These are phyloP conservation scores for Chaetomium strumarium DNA, from an alignment of 2,329 filamentous ascomycete genomes.

Conservation along the genomic window DNA sequence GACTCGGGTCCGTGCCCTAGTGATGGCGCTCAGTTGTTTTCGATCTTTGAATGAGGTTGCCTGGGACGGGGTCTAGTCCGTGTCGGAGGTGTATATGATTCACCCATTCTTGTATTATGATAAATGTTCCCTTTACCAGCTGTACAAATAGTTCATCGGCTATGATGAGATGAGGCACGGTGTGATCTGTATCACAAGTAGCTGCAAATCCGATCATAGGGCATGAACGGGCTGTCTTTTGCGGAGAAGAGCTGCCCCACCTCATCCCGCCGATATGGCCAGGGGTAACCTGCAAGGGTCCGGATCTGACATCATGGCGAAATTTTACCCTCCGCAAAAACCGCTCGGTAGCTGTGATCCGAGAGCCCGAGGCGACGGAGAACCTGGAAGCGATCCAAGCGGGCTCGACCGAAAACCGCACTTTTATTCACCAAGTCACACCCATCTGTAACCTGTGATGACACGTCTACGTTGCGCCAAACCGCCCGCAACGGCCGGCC, in stretches of 20 bases:
- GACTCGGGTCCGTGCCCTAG: slow-evolving; percentile 29
- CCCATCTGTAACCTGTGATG: slow-evolving; percentile 9
- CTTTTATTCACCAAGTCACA: background rate
- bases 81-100: too few species aligned
- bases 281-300: background rate
- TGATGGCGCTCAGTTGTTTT: slow-evolving; percentile 29
- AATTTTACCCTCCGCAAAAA: slow-evolving; percentile 20
- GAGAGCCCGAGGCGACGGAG: slow-evolving; percentile 3
- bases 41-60: slow-evolving; percentile 24
- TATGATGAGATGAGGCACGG: too few species aligned
- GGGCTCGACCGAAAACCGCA: too few species aligned
- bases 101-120: too few species aligned
- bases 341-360: slow-evolving; percentile 4
- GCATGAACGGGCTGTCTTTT: background rate
- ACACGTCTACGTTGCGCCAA: slow-evolving; percentile 33
- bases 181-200: too few species aligned
- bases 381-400: background rate
- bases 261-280: background rate
- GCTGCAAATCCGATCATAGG: too few species aligned
- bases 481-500: slow-evolving; percentile 33
- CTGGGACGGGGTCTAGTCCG: too few species aligned
- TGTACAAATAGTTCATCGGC: too few species aligned
- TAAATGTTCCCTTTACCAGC: too few species aligned
- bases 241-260: background rate
- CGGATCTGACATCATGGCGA: slow-evolving; percentile 25